These are phyloP conservation scores for Astrothelium macrocarpum DNA, from an alignment of 495 filamentous ascomycete genomes.

Conservation along the genomic window DNA sequence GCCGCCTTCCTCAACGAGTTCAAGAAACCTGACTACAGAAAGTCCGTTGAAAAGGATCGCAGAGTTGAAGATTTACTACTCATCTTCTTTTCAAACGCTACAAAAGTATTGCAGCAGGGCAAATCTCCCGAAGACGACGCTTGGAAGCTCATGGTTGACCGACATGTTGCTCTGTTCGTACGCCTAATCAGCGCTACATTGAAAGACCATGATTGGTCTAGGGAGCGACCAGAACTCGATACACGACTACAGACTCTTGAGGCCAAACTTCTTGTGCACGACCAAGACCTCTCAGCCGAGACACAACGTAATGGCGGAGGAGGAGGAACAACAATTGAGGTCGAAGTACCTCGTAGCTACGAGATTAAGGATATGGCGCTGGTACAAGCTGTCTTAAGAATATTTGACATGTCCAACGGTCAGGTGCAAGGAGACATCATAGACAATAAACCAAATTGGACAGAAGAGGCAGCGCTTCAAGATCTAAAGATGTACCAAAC, in stretches of 20 bases:
- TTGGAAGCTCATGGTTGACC: slow-evolving; percentile 88
- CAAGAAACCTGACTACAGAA: slow-evolving; percentile 60
- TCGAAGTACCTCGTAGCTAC: slow-evolving; percentile 70
- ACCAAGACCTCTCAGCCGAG: slow-evolving; percentile 68
- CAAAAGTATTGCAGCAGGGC: slow-evolving; percentile 77
- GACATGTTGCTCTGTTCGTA: slow-evolving; percentile 91
- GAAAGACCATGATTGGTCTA: slow-evolving; percentile 68
- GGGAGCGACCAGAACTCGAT: slow-evolving; percentile 73
- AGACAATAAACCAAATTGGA: slow-evolving; percentile 70
- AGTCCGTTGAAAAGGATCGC: slow-evolving; percentile 83
- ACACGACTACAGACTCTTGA: slow-evolving; percentile 71
- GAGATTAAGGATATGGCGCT: slow-evolving; percentile 95
- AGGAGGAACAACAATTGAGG: slow-evolving; percentile 59
- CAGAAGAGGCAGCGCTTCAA: slow-evolving; percentile 76
- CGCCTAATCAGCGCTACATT: slow-evolving; percentile 72
- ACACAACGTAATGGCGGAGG: slow-evolving; percentile 44
- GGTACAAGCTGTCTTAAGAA: slow-evolving; percentile 72
- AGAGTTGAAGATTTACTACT: slow-evolving; percentile 81
- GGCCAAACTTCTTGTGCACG: slow-evolving; percentile 87
- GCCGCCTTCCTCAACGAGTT: slow-evolving; percentile 69
- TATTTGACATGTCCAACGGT: slow-evolving; percentile 67
- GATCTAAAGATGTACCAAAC: slow-evolving; percentile 91
- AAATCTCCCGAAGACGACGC: slow-evolving; percentile 73
- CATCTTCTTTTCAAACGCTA: slow-evolving; percentile 84
- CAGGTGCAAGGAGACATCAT: slow-evolving; percentile 82